These are phyloP conservation scores for Tilletia caries DNA, from an alignment of 1,284 basidiomycete genomes.

Conservation along the genomic window DNA sequence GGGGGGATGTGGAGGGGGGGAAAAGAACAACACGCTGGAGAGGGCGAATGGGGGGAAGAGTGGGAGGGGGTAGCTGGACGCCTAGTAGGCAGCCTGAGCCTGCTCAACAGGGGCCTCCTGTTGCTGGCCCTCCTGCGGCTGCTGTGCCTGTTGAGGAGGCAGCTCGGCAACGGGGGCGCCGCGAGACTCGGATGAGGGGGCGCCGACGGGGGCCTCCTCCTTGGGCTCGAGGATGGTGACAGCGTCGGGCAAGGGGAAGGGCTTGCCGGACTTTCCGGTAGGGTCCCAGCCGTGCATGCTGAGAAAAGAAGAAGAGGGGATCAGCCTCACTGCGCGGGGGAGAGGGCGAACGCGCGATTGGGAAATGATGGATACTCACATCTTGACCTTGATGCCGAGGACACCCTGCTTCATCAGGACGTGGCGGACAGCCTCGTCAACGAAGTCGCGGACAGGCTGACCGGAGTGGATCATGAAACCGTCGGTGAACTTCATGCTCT, in stretches of 20 bases:
- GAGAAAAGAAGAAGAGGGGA: conserved; percentile 17
- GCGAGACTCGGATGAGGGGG: conserved; percentile 48
- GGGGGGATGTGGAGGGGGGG: not conserved
- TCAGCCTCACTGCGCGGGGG: too few relatives aligned
- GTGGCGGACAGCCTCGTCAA: conserved; percentile 97
- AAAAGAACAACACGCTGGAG: too few relatives aligned
- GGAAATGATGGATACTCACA: conserved; percentile 51
- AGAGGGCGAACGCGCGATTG: not conserved
- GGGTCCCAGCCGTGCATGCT: conserved; percentile 98
- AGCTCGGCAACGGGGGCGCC: conserved; percentile 8
- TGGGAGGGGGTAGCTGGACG: conserved; percentile 27
- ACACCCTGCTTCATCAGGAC: conserved; percentile 99
- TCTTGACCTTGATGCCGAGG: conserved; percentile 99
- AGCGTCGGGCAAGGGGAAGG: conserved; percentile 91
- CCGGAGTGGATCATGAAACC: conserved; percentile 99
- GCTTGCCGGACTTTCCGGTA: conserved; percentile 73
- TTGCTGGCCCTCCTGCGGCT: not conserved
- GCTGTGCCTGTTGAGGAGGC: conserved; percentile 18
- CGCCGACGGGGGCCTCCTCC: conserved; percentile 59
- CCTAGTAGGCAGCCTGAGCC: conserved; percentile 39
- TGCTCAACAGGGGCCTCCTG: not conserved
- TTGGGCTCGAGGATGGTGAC: conserved; percentile 85
- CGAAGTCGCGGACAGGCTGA: conserved; percentile 94
- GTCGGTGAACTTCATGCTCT: conserved; percentile 99
- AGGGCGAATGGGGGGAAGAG: conserved; percentile 21